Base-by-base conservation (phyloP, 306 rosid genomes). In the Heteromeles arbutifolia region DNA sequence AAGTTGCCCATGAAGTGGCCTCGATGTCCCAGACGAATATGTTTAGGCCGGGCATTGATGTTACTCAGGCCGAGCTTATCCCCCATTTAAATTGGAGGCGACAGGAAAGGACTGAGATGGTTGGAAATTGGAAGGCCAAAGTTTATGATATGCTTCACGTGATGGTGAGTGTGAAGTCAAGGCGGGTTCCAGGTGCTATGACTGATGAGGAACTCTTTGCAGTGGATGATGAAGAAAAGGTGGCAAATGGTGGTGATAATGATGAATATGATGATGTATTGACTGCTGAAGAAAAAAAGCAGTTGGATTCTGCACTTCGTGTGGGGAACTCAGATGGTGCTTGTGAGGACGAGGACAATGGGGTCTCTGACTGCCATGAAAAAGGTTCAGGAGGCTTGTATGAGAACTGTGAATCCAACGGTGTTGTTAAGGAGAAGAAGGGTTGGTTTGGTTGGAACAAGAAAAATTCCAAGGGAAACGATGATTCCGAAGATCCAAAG, bases 131-230 rank as follows among this genome's bases (percentile, higher is more conserved):
- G 99, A 96, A 92, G 83, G 99, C 97, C 44, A 90, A 86, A 85
- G 96, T 96, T 68, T 92, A 87, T 72, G 99, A 96, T 87, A 96
- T 96, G 99, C 98, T 90, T 85, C 90, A 92, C 61, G 98, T 96
- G 68, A 89, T 91, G 98, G 99, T 96, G 75, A 96, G 98, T 79
- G 97, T 96, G 79, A 96, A 96, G 83, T 92, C 99, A 50, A 92
- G 99, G 83, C 83, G 97, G 81, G 97, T 96, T 68, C 99, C 98
- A 28, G 99, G 99, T 84, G 99, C 99, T 43, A 90, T 96, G 99
- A 90, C 98, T 32, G 99, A 96, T 74, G 99, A 96, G 83, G 98
- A 96, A 89, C 93, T 92, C 67, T 96, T 96, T 87, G 87, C 97
- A 10, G 96, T 79, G 79, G 96, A 91, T 48, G 96, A 90, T 67